Conservation (phyloP, 225 moss, liverwort and hornwort species). For the Physcomitrium patens region DNA sequence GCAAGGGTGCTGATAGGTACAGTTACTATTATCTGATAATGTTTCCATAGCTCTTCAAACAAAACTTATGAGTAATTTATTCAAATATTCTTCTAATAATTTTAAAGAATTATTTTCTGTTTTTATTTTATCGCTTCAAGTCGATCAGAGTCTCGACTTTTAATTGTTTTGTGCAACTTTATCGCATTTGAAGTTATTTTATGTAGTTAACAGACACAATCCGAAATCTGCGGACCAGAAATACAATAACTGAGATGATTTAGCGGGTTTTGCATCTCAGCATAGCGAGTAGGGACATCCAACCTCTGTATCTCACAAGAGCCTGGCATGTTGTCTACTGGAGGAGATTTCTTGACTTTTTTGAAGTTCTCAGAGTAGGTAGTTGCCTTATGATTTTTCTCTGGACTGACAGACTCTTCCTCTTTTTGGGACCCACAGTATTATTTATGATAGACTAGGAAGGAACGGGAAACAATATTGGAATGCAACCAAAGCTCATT, state of each 20-base stretch:
- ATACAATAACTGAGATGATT: too few relatives aligned
- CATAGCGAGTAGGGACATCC: too few relatives aligned
- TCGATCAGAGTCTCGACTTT: background rate
- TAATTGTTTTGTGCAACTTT: background rate
- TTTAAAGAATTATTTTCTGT: too few relatives aligned
- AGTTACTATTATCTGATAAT: background rate
- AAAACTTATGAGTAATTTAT: too few relatives aligned
- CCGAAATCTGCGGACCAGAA: too few relatives aligned
- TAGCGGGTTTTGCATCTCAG: too few relatives aligned
- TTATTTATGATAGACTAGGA: slow-evolving; percentile 85
- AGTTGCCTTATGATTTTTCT: slow-evolving; percentile 1
- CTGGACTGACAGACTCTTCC: slow-evolving; percentile 26
- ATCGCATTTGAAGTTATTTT: background rate
- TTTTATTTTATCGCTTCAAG: slow-evolving; percentile 1
- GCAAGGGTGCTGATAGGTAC: slow-evolving; percentile 99
- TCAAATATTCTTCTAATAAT: too few relatives aligned
- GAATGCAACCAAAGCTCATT: slow-evolving; percentile 78
- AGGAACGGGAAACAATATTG: slow-evolving; percentile 76
- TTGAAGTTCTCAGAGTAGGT: background rate
- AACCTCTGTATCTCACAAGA: too few relatives aligned
- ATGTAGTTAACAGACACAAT: background rate
- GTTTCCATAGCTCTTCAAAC: background rate
- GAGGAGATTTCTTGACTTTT: too few relatives aligned
- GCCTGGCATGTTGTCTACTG: too few relatives aligned
- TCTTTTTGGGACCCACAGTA: slow-evolving; percentile 51